Evolutionary conservation across 805 yeast species (phyloP), one percentile per base, ranked within the genome.

Genomic region (Maudiozyma pseudohumilis): DNA sequence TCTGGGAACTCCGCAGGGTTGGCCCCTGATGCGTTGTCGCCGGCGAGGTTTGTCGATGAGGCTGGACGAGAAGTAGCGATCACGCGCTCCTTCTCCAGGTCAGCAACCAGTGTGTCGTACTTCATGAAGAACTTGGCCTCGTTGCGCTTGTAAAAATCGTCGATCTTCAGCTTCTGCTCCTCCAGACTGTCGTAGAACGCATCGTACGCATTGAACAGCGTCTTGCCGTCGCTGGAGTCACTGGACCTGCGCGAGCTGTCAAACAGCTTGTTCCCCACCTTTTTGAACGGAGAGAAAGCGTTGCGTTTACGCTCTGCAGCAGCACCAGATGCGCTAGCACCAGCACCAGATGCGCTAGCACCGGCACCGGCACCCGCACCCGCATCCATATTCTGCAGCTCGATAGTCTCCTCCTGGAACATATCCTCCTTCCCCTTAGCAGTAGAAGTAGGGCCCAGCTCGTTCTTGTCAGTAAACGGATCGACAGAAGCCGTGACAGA

Each of bases 161-260:
- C 75, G 40, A 77, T 66, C 46, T 73, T 75, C 18, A 46, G 43
- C 39, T 75, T 61, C 48, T 77, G 80, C n/a, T 51, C 55, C 20
- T 63, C 48, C 35, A 78, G 59, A 39, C 64, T 66, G 25, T 63
- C 56, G 27, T 75, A 44, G 42, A 78, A 77, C 3, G 68, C 61
- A 27, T 63, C 65, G 31, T 55, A 56, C 5, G 70, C 61, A 25
- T 62, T 61, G 35, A 55, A 57, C 15, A 54, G 30, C 9, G 59
- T 55, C 32, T 44, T 47, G 15, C 49, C 53, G 29, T 57, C 56
- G 15, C 55, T 47, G 6, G 49, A 40, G 3, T 53, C 49, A 1
- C 47, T 35, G 15, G 45, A 34, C 15, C 43, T 24, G 22, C 46
- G 36, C 16, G 39, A 34, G 2, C 40, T 41, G 3, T 43, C 43